Evolutionary conservation across 169 alveolate species (phyloP).

Genomic region (Plasmodium gonderi): DNA sequence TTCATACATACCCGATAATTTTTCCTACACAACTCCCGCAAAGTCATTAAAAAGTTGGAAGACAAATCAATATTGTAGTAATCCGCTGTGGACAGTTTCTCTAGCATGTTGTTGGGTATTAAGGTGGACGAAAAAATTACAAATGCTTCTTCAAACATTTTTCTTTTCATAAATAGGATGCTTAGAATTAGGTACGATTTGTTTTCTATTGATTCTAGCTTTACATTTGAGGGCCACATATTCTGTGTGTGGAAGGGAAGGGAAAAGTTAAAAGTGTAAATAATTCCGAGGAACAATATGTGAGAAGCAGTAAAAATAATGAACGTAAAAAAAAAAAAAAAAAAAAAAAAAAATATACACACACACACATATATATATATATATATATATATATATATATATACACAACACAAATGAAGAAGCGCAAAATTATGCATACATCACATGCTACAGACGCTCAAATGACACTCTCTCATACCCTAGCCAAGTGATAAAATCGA

Average conservation of each 20-base stretch:
- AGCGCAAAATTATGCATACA: background rate
- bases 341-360: background rate
- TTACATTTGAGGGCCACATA: constrained; percentile 76
- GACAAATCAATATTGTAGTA: constrained; percentile 65
- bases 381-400: background rate
- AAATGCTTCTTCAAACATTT: constrained; percentile 75
- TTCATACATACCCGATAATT: constrained; percentile 34
- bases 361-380: background rate
- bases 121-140: constrained; percentile 48
- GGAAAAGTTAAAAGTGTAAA: too few species aligned
- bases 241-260: constrained; percentile 12
- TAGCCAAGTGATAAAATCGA: constrained; percentile 72
- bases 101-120: constrained; percentile 55
- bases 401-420: background rate
- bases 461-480: background rate
- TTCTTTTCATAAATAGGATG: constrained; percentile 71
- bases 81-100: constrained; percentile 68
- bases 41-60: constrained; percentile 60
- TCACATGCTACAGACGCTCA: background rate
- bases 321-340: background rate
- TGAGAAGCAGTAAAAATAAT: too few species aligned
- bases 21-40: constrained; percentile 51
- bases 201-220: constrained; percentile 58
- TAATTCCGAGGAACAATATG: too few species aligned
- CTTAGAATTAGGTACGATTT: constrained; percentile 42